Conservation (phyloP, 495 filamentous ascomycete genomes). For the Tuber magnatum region DNA sequence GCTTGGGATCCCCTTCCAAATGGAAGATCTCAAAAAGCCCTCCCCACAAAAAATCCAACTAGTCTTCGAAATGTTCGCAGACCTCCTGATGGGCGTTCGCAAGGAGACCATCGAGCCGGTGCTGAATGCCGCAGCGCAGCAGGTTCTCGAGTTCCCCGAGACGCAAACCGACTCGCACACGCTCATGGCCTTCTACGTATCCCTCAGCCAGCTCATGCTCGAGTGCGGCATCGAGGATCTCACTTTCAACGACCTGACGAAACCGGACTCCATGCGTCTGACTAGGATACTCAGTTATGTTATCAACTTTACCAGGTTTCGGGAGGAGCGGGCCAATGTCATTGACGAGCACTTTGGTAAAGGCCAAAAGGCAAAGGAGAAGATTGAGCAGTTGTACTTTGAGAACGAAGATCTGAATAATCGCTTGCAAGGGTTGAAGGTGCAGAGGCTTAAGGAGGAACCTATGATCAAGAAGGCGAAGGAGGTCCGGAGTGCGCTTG, state of each 20-base stretch:
- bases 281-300: slow-evolving; percentile 90
- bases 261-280: slow-evolving; percentile 77
- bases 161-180: slow-evolving; percentile 79
- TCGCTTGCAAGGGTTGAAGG: slow-evolving; percentile 64
- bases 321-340: slow-evolving; percentile 74
- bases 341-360: slow-evolving; percentile 92
- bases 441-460: slow-evolving; percentile 68
- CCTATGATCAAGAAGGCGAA: slow-evolving; percentile 69
- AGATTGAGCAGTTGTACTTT: slow-evolving; percentile 74
- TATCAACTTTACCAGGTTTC: slow-evolving; percentile 96
- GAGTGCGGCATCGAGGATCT: slow-evolving; percentile 93
- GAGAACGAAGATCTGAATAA: slow-evolving; percentile 84
- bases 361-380: slow-evolving; percentile 70
- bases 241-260: slow-evolving; percentile 79
- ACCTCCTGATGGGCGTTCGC: slow-evolving; percentile 83
- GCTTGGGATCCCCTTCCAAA: slow-evolving; percentile 78
- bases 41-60: slow-evolving; percentile 89
- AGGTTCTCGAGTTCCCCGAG: slow-evolving; percentile 63
- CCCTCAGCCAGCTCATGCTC: slow-evolving; percentile 63
- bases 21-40: slow-evolving; percentile 87
- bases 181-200: slow-evolving; percentile 85
- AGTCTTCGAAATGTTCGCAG: slow-evolving; percentile 95
- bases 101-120: slow-evolving; percentile 87
- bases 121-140: slow-evolving; percentile 81
- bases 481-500: slow-evolving; percentile 62